Evolutionary conservation across 495 filamentous ascomycete genomes (phyloP).

Genomic region (Margaritispora aquatica): DNA sequence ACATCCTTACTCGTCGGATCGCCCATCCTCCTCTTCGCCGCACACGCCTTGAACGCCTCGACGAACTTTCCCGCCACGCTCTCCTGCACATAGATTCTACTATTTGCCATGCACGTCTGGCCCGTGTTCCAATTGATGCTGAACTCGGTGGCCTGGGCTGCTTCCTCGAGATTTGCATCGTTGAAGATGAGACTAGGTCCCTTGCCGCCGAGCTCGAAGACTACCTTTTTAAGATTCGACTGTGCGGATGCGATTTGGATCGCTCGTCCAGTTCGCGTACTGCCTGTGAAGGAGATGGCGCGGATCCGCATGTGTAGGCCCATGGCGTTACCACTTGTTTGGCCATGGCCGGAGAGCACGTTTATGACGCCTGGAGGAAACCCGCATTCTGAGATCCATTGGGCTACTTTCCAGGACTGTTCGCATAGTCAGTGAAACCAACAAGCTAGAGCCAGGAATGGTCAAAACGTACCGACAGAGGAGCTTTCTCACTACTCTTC

Average conservation of each 20-base stretch:
- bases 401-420: constrained; percentile 31
- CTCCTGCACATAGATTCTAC: constrained; percentile 17
- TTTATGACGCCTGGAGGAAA: constrained; percentile 95
- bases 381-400: constrained; percentile 72
- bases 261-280: constrained; percentile 75
- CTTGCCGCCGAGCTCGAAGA: constrained; percentile 94
- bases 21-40: constrained; percentile 63
- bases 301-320: constrained; percentile 92
- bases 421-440: constrained; percentile 83
- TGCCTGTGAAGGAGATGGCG: constrained; percentile 96
- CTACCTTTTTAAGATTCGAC: constrained; percentile 97
- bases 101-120: constrained; percentile 94
- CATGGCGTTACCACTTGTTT: constrained; percentile 79
- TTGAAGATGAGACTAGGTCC: constrained; percentile 95
- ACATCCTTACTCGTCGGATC: constrained; percentile 80
- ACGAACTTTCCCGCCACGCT: constrained; percentile 11
- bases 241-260: constrained; percentile 93
- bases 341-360: constrained; percentile 86
- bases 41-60: constrained; percentile 22
- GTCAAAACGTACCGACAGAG: constrained; percentile 52
- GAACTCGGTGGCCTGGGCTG: constrained; percentile 92
- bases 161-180: constrained; percentile 90
- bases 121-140: constrained; percentile 98
- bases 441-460: too few species aligned
- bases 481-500: constrained; percentile 72